Evolutionary conservation across 208 protist species (phyloP).

Genomic region (Leishmania amazonensis): DNA sequence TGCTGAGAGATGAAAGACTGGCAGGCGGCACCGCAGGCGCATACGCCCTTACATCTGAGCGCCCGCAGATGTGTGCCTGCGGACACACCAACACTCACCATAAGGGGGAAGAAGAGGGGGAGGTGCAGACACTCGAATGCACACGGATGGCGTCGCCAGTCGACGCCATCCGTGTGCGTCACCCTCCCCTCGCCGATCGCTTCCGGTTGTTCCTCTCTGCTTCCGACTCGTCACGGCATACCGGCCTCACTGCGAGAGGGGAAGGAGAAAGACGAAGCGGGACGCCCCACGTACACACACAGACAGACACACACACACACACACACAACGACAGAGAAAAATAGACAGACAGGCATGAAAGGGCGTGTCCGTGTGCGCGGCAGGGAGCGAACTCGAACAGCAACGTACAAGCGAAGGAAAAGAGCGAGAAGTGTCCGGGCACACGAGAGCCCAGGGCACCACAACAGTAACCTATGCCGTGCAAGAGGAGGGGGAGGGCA

Average conservation of each 20-base stretch:
- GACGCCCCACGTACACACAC: neutral
- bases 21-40: too few relatives aligned
- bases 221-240: neutral
- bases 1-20: too few relatives aligned
- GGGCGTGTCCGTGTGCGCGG: neutral
- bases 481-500: neutral
- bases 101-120: too few relatives aligned
- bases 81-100: too few relatives aligned
- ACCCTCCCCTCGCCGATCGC: neutral
- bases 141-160: neutral
- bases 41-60: too few relatives aligned
- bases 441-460: neutral
- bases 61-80: neutral
- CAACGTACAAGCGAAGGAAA: constrained; percentile 4
- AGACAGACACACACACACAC: neutral
- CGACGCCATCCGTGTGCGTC: neutral
- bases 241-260: neutral
- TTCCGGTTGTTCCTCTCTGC: neutral
- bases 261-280: too few relatives aligned
- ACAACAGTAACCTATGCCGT: neutral
- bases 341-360: neutral
- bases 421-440: neutral
- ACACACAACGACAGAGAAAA: neutral
- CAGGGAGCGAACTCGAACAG: neutral
- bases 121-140: too few relatives aligned